Percentiles rank a stretch among this genome's conserved stretches.
Conservation (phyloP, 257 asterid species). For the Solanum piurae region DNA sequence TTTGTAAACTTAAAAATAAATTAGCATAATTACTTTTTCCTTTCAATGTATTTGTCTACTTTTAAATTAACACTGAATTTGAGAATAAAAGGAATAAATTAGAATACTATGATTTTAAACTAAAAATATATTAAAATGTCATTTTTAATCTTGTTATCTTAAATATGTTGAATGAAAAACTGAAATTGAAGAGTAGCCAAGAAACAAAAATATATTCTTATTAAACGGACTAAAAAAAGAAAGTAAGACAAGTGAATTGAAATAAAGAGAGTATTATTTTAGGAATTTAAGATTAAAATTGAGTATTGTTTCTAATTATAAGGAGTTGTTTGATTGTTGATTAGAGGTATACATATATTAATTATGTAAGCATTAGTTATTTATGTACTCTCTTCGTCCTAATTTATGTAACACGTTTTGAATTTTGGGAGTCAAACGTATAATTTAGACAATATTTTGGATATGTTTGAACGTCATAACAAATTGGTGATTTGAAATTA, state of each 20-base stretch:
- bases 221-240: background rate
- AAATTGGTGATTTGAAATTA: background rate
- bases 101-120: fast-evolving
- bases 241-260: background rate
- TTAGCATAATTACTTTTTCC: too few relatives aligned
- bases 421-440: background rate
- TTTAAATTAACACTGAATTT: too few relatives aligned
- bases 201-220: fast-evolving
- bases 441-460: background rate
- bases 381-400: background rate
- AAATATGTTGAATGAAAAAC: background rate
- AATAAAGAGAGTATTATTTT: background rate
- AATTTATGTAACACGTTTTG: background rate
- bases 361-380: background rate
- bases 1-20: too few relatives aligned
- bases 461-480: background rate
- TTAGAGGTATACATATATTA: background rate
- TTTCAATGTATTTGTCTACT: too few relatives aligned
- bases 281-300: background rate
- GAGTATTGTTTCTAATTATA: background rate
- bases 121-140: too few relatives aligned
- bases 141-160: background rate
- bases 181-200: background rate
- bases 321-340: background rate
- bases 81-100: too few relatives aligned